Evolutionary conservation across 2,329 filamentous ascomycete species (phyloP), one percentile per base, ranked within the genome.

Genomic region (Monosporascus cannonballus): DNA sequence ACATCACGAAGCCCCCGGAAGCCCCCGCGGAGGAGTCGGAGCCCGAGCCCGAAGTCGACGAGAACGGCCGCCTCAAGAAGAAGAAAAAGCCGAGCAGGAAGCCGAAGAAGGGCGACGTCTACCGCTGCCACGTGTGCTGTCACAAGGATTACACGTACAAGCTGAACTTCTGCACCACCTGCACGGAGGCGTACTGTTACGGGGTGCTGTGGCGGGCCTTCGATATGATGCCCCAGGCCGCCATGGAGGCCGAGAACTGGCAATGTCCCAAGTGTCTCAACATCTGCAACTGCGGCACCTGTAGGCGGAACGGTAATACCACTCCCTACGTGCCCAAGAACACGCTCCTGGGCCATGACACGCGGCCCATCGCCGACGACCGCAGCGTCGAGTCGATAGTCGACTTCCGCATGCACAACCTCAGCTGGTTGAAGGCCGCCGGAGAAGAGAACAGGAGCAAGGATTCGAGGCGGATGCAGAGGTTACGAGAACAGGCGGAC

Each of bases 131-230:
- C 67, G 86, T 95, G 8, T 96, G 93, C 69, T 83, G 82, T 53
- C 83, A 89, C 64, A 81, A 85, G 44, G 90, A 96, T 62, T 86
- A 88, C 49, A 84, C 78, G 20, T 96, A 95, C 82, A 92, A 90
- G 63, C 83, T 96, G 56, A 90, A 90, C 2, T 81, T 84, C 49
- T 99, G 94, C 69, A 85, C 84, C 0, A 85, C 79, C 8, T 97
- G 94, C 64, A 76, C 79, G 14, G 77, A 88, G 51, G 83, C 82
- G 0, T 99, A 95, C 67, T 97, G 94, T 68, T 99, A 95, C 65
- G 93, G 93, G n/a, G 87, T 87, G 17, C 77, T 99, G 2, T 97
- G 91, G 71, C 80, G 94, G 51, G 92, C 90, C 1, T 96, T 96
- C 64, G 93, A 97, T 67, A 82, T 91, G 67, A 87, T 90, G 80